Percentiles rank a stretch among this genome's conserved stretches.
phyloP scores from a whole-genome alignment of 169 alveolate species.

The Plasmodium gallinaceum region DNA sequence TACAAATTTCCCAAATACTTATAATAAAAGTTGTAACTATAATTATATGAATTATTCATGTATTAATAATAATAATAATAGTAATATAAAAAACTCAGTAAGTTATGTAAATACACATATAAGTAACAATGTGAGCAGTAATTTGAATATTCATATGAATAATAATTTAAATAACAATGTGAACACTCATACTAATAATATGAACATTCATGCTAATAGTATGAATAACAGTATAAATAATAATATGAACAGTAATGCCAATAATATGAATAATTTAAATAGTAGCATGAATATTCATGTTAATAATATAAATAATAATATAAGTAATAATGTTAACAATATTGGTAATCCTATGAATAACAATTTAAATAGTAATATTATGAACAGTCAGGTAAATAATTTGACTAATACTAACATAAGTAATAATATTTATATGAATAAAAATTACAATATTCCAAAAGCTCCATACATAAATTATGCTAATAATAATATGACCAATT shows the following conservation, averaged over 20 bases:
- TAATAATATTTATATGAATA: constrained; percentile 17
- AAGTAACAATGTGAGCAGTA: too few species aligned
- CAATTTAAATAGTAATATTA: too few species aligned
- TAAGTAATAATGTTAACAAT: too few species aligned
- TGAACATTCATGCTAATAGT: too few species aligned
- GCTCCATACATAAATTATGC: constrained; percentile 6
- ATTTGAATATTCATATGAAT: too few species aligned
- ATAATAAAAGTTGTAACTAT: constrained; percentile 4
- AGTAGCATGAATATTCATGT: not conserved
- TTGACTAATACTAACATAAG: not conserved
- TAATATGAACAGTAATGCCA: not conserved
- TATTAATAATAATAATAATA: not conserved
- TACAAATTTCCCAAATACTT: constrained; percentile 8
- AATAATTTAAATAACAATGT: too few species aligned
- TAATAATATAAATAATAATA: too few species aligned
- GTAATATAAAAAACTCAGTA: not conserved
- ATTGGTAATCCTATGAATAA: too few species aligned
- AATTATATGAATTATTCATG: constrained; percentile 7
- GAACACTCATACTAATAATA: too few species aligned
- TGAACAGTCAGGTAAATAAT: too few species aligned
- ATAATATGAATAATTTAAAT: not conserved
- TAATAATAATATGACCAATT: not conserved
- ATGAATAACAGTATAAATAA: not conserved
- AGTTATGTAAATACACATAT: not conserved
- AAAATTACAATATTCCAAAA: constrained; percentile 13